phyloP scores from a whole-genome alignment of 345 rosid genomes.

The Ricinus communis region DNA sequence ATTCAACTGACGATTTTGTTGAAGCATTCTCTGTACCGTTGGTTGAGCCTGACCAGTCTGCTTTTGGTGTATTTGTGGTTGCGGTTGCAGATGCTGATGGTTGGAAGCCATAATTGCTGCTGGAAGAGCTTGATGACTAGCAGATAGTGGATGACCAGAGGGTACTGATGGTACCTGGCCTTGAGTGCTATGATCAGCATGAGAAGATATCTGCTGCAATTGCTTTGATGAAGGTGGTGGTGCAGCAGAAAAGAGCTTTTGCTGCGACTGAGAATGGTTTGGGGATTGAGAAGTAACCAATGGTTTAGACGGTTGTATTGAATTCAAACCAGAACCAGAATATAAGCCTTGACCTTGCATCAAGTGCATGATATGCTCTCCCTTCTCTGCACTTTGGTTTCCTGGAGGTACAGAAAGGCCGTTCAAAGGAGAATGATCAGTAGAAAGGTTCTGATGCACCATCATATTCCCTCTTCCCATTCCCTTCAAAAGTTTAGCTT shows the following conservation, averaged over 20 bases:
- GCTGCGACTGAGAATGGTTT: conserved; percentile 60
- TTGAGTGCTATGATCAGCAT: conserved; percentile 58
- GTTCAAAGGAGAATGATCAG: conserved; percentile 73
- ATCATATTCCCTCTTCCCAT: conserved; percentile 76
- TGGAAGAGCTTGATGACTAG: conserved; percentile 49
- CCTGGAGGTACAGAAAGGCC: conserved; percentile 56
- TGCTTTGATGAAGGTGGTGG: conserved; percentile 45
- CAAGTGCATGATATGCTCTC: conserved; percentile 55
- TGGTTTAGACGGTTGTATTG: conserved; percentile 66
- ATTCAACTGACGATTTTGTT: conserved; percentile 53
- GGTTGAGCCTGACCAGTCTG: conserved; percentile 54
- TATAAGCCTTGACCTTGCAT: conserved; percentile 65
- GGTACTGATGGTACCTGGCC: conserved; percentile 52
- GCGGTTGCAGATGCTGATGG: conserved; percentile 41
- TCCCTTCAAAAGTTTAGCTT: conserved; percentile 70
- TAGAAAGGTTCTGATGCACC: conserved; percentile 58
- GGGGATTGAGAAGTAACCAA: conserved; percentile 54
- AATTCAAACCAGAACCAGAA: conserved; percentile 50
- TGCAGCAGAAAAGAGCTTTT: conserved; percentile 52
- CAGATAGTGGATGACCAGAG: conserved; percentile 44
- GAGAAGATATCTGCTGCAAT: conserved; percentile 60
- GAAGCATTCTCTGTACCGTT: conserved; percentile 57
- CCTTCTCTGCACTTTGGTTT: conserved; percentile 69
- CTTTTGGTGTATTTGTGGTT: conserved; percentile 49
- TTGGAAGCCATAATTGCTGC: conserved; percentile 35